Base-by-base conservation (phyloP, 495 filamentous ascomycete genomes). In the Penicilliopsis zonata region DNA sequence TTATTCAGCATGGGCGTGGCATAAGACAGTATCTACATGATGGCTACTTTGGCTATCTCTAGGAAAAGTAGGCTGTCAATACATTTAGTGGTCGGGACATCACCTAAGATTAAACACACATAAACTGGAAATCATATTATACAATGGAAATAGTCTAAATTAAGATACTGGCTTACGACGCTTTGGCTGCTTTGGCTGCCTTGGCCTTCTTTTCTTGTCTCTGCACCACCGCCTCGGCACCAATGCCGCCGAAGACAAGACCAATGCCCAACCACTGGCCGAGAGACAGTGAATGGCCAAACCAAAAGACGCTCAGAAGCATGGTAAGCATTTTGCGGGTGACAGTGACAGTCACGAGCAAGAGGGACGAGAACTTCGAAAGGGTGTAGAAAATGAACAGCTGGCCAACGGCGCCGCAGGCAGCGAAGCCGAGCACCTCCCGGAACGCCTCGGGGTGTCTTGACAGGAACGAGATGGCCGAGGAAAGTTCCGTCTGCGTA, bases 281-380 rank as follows among this genome's bases (percentile, higher is more conserved):
- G 21, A 63, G 55, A 13, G 70, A 79, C 32, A 98, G 64, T 31
- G 69, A 70, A 52, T 98, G 92, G 18, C 92, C 90, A 56, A 95
- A 98, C 65, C 82, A 85, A 32, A 96, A 64, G 16, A 98, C 90
- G 38, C 81, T 88, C 26, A 98, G 68, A 38, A 96, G 81, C 90
- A 98, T 98, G 37, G 86, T 95, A 49, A 95, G 69, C 92, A 98
- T 98, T 63, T 98, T 98, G 41, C 90, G 69, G 27, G 90, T 98
- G 8, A 98, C 90, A 2, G 87, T 98, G 0, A 98, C 86, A 7
- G 90, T 98, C 9, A 95, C 90, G 17, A 98, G 76, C 31, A 96
- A 68, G 35, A 98, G 66, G 6, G 80, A 86, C 20, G 83, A 90
- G 61, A 98, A 98, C 22, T 78, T 78, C 9, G 82, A 79, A 21